phyloP scores from a whole-genome alignment of 139 green algal species.

The Picochlorum sp. region DNA sequence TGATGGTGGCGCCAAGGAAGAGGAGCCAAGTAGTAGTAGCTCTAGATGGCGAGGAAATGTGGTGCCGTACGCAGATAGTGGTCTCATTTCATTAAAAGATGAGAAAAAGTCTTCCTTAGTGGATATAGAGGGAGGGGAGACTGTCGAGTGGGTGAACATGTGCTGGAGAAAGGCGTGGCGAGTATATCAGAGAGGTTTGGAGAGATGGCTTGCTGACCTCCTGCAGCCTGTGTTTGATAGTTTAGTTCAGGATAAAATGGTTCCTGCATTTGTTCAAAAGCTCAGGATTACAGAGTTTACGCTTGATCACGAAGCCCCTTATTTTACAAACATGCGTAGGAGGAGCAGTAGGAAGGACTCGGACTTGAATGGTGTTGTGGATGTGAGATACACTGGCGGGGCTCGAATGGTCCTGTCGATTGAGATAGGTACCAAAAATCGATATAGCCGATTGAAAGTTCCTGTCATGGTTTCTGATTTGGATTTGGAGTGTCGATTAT shows the following conservation, averaged over 20 bases:
- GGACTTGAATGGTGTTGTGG: constrained; percentile 79
- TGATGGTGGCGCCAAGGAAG: constrained; percentile 8
- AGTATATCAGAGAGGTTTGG: constrained; percentile 87
- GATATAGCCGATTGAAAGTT: constrained; percentile 37
- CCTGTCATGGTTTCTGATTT: constrained; percentile 81
- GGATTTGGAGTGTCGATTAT: constrained; percentile 87
- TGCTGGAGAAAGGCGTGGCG: constrained; percentile 89
- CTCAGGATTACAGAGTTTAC: constrained; percentile 88
- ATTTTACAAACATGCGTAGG: constrained; percentile 81
- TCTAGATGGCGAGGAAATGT: no score
- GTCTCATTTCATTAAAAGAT: constrained; percentile 32
- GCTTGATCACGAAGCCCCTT: constrained; percentile 88
- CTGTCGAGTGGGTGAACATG: constrained; percentile 97
- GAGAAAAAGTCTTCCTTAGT: constrained; percentile 6
- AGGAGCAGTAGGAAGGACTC: constrained; percentile 72
- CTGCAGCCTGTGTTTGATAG: constrained; percentile 90
- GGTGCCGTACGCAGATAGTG: not conserved
- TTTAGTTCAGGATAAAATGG: constrained; percentile 44
- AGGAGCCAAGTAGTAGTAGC: not conserved
- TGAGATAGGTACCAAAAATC: constrained; percentile 42
- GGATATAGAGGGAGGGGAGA: constrained; percentile 44
- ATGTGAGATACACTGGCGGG: constrained; percentile 86
- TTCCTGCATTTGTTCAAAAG: constrained; percentile 53
- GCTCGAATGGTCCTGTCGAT: constrained; percentile 84
- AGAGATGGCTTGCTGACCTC: constrained; percentile 84